Percentiles rank a stretch among this genome's conserved stretches.
Conservation (phyloP, 257 asterid species). For the Solanum pimpinellifolium region DNA sequence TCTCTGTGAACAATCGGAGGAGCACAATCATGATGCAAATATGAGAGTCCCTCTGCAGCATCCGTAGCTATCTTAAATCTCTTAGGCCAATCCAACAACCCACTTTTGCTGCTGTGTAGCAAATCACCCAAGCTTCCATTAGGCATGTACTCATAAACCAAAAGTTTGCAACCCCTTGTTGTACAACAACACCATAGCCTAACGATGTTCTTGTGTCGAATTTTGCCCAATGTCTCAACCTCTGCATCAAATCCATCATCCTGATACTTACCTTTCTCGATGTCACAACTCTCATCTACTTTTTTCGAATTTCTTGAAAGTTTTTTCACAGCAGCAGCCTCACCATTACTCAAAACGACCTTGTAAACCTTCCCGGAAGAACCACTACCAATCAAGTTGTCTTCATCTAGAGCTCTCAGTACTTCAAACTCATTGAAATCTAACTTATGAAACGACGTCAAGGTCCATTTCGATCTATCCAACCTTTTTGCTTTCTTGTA, state of each 20-base stretch:
- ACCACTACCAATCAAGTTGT: constrained; percentile 83
- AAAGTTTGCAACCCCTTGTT: constrained; percentile 63
- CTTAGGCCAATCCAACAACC: constrained; percentile 73
- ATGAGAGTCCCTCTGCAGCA: constrained; percentile 89
- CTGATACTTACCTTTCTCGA: constrained; percentile 47
- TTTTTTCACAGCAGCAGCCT: constrained; percentile 77
- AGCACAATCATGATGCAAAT: constrained; percentile 81
- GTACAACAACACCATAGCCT: constrained; percentile 85
- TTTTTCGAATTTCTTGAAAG: constrained; percentile 49
- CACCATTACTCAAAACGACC: constrained; percentile 75
- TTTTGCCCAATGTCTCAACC: constrained; percentile 82
- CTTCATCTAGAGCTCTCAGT: constrained; percentile 69
- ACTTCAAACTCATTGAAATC: constrained; percentile 78
- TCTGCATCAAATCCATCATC: constrained; percentile 67
- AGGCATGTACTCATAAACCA: constrained; percentile 95
- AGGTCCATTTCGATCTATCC: constrained; percentile 80
- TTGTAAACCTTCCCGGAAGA: constrained; percentile 91
- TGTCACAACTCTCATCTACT: constrained; percentile 35
- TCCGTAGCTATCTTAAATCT: constrained; percentile 80
- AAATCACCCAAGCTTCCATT: constrained; percentile 88
- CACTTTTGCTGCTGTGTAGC: constrained; percentile 73
- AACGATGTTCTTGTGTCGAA: constrained; percentile 87
- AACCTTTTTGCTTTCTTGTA: constrained; percentile 33
- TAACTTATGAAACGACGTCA: constrained; percentile 85
- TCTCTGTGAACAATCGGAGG: constrained; percentile 91